Percentiles rank a stretch among this genome's conserved stretches.
These are phyloP conservation scores for Pseudogymnoascus sp. DNA, from an alignment of 2,329 filamentous ascomycete species.

Conservation along the genomic window DNA sequence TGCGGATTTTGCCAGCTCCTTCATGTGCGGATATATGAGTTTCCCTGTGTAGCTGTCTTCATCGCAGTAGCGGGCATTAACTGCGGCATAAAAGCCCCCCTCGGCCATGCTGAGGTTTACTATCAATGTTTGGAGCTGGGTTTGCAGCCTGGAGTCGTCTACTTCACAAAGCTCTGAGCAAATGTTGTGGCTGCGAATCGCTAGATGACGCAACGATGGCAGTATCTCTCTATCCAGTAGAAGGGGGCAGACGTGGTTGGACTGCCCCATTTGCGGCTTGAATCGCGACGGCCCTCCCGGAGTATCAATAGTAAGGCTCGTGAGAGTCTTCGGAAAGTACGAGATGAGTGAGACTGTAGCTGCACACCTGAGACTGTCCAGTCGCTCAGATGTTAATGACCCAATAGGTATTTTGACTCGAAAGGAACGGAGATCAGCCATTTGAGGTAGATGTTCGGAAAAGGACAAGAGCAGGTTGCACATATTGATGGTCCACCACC, in stretches of 20 bases:
- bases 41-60: background rate
- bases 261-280: background rate
- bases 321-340: background rate
- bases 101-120: background rate
- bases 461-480: background rate
- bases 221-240: background rate
- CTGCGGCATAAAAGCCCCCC: background rate
- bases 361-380: background rate
- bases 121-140: background rate
- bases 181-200: conserved; percentile 1
- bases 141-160: background rate
- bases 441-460: background rate
- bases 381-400: background rate
- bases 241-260: background rate
- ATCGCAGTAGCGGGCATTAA: background rate
- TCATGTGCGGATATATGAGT: background rate
- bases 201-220: conserved; percentile 1
- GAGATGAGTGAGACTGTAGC: background rate
- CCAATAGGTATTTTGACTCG: background rate
- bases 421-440: background rate
- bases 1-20: background rate
- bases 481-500: conserved; percentile 1
- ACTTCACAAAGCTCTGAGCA: background rate
- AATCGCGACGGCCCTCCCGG: background rate
- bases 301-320: conserved; percentile 5